A percentile compares a stretch with the other conserved stretches of the same genome.
phyloP scores from a whole-genome alignment of 2,329 filamentous ascomycete genomes.

The Delphinella strobiligena region DNA sequence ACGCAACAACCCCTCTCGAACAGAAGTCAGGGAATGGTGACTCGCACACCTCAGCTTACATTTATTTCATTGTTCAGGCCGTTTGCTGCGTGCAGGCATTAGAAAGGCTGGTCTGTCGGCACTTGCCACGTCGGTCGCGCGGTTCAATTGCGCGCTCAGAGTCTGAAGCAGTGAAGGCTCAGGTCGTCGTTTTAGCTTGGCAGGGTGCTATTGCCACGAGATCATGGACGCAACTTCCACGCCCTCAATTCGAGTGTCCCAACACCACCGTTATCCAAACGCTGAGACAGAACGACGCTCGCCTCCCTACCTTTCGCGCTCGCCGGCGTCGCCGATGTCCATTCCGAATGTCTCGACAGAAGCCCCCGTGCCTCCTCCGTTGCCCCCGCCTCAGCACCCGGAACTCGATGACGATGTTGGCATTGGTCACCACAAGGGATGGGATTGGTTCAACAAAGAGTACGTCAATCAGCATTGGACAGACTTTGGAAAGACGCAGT shows the following conservation, averaged over 20 bases:
- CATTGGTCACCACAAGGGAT: constrained; percentile 48
- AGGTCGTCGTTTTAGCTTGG: not conserved
- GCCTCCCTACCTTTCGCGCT: constrained; percentile 24
- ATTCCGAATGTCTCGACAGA: constrained; percentile 45
- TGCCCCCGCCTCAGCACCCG: constrained; percentile 47
- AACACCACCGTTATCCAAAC: constrained; percentile 26
- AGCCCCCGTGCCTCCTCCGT: constrained; percentile 42
- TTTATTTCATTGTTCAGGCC: not conserved
- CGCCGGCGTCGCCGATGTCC: constrained; percentile 45
- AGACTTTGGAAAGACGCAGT: constrained; percentile 34
- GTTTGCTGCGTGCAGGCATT: too few relatives aligned
- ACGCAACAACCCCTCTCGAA: not conserved
- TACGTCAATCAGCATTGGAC: constrained; percentile 28
- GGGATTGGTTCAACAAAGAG: constrained; percentile 46
- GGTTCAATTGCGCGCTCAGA: not conserved
- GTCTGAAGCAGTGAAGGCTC: not conserved
- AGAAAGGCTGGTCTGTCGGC: not conserved
- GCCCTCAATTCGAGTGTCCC: constrained; percentile 23
- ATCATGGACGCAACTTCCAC: constrained; percentile 11
- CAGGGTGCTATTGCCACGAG: not conserved
- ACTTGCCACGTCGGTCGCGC: too few relatives aligned
- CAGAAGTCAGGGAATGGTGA: not conserved
- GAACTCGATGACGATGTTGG: constrained; percentile 38
- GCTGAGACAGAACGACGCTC: constrained; percentile 23
- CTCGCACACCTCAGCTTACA: not conserved